Evolutionary conservation across 495 filamentous ascomycete genomes (phyloP), one percentile per base, ranked within the genome.

Genomic region (Sphaerosporella brunnea): DNA sequence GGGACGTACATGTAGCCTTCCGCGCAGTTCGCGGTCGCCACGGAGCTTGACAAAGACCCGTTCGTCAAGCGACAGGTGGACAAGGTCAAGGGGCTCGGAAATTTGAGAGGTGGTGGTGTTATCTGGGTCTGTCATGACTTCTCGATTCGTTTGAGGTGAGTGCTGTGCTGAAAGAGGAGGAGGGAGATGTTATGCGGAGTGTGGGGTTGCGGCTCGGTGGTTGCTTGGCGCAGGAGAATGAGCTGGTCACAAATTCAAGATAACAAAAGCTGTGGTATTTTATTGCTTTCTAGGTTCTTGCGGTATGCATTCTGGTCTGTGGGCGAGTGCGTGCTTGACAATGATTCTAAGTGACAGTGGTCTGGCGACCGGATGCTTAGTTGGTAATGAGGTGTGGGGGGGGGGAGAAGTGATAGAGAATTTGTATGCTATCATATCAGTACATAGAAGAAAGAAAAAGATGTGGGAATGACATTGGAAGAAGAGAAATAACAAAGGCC

Each of bases 31-130:
- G 40, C 90, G 77, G 63, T 96, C 90, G 47, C 90, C 90, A 54
- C 90, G 72, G 25, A 99, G 68, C 73, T 94, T 96, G 51, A 99
- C 88, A 65, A 93, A 93, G 23, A 99, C 90, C 37, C 87, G 75
- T 63, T 99, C 92, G 61, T 94, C 86, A 13, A 99, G 71, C 50
- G 82, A 85, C 39, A 99, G 73, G 42, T 85, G 82, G 48, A 99
- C 90, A 13, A 99, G 76, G 62, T 96, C 92, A 51, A 99, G 78
- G 15, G 56, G 56, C 18, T 59, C 56, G 7, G 59, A 56, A 32
- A 59, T 59, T 8, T 5, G 7, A 15, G 36, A 5, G 26, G 56
- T 50, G 15, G 47, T 58, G 18, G 48, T 49, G 38, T 58, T 51
- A 36, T 59, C 56, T 25, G 28, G 35, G 39, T 59, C 56, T 16